Percentiles rank a stretch among this genome's conserved stretches.
These are phyloP conservation scores for Passalora sequoiae DNA, from an alignment of 2,329 filamentous ascomycete species.

Conservation along the genomic window DNA sequence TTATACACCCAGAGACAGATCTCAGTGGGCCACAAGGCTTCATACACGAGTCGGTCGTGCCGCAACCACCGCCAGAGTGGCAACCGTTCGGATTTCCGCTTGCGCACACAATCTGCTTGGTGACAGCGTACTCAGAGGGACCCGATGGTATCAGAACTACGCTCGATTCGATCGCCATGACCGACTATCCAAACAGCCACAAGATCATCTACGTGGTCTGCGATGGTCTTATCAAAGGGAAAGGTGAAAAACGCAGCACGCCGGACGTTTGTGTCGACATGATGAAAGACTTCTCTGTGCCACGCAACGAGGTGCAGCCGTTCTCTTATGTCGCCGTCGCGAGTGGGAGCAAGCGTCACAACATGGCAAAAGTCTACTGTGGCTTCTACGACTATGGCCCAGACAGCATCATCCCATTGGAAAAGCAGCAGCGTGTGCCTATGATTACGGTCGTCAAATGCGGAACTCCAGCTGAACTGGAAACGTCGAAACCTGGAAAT, in stretches of 20 bases:
- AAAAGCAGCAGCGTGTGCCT: slow-evolving; percentile 92
- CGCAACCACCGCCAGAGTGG: slow-evolving; percentile 93
- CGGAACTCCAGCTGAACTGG: slow-evolving; percentile 81
- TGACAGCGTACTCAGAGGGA: slow-evolving; percentile 96
- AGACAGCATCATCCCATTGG: slow-evolving; percentile 68
- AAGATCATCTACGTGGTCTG: slow-evolving; percentile 95
- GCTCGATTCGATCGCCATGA: slow-evolving; percentile 91
- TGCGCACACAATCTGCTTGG: slow-evolving; percentile 86
- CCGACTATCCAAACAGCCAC: slow-evolving; percentile 98
- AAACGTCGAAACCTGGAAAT: slow-evolving; percentile 84
- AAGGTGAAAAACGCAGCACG: slow-evolving; percentile 79
- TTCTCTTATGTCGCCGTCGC: slow-evolving; percentile 97
- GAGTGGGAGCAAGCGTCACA: slow-evolving; percentile 93
- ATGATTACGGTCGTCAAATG: slow-evolving; percentile 98
- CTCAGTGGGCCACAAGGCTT: slow-evolving; percentile 87
- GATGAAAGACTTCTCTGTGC: slow-evolving; percentile 85
- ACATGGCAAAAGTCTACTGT: slow-evolving; percentile 98
- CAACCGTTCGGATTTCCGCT: slow-evolving; percentile 94
- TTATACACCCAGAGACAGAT: slow-evolving; percentile 53
- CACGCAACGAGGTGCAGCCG: slow-evolving; percentile 74
- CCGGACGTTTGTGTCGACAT: slow-evolving; percentile 86
- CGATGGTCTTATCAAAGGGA: slow-evolving; percentile 94
- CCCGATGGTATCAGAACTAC: slow-evolving; percentile 89
- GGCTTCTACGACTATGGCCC: slow-evolving; percentile 96
- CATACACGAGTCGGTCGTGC: slow-evolving; percentile 91